Evolutionary conservation across 257 asterid genomes (phyloP).

Genomic region (Coffea eugenioides): DNA sequence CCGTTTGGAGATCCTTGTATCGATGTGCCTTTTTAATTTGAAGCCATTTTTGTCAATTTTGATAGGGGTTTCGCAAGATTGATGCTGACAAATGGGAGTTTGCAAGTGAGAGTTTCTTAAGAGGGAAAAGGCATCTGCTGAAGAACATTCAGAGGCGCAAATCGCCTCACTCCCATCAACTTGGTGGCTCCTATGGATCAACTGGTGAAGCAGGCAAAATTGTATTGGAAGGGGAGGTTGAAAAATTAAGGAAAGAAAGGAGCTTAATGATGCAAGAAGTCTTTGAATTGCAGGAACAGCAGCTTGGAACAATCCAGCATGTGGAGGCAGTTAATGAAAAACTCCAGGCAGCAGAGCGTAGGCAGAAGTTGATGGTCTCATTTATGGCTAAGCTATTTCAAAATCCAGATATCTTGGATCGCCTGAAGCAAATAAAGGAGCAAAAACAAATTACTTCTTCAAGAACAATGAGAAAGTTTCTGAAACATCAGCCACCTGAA

Average conservation of each 20-base stretch:
- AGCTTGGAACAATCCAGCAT: conserved; percentile 51
- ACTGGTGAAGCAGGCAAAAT: conserved; percentile 36
- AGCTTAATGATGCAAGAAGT: conserved; percentile 69
- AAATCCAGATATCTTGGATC: conserved; percentile 47
- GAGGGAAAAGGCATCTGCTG: conserved; percentile 65
- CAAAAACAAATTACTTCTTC: conserved; percentile 42
- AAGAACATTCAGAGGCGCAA: conserved; percentile 78
- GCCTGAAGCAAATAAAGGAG: conserved; percentile 44
- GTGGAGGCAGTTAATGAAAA: conserved; percentile 63
- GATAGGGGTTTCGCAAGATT: conserved; percentile 79
- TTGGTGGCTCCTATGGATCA: conserved; percentile 46
- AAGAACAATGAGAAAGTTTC: conserved; percentile 45
- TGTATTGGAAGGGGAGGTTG: conserved; percentile 54
- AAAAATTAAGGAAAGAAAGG: conserved; percentile 57
- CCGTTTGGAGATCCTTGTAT: conserved; percentile 2
- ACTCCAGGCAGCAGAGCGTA: conserved; percentile 66
- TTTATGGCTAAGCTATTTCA: conserved; percentile 74
- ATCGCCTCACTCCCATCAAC: conserved; percentile 48
- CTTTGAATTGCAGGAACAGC: conserved; percentile 66
- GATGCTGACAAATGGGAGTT: conserved; percentile 84
- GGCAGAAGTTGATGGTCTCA: conserved; percentile 84
- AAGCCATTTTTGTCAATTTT: conserved; percentile 10
- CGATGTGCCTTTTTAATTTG: neutral
- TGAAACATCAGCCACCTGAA: conserved; percentile 40
- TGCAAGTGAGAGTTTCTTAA: conserved; percentile 60